These are phyloP conservation scores for Nigrospora oryzae DNA, from an alignment of 2,329 filamentous ascomycete species.

Conservation along the genomic window DNA sequence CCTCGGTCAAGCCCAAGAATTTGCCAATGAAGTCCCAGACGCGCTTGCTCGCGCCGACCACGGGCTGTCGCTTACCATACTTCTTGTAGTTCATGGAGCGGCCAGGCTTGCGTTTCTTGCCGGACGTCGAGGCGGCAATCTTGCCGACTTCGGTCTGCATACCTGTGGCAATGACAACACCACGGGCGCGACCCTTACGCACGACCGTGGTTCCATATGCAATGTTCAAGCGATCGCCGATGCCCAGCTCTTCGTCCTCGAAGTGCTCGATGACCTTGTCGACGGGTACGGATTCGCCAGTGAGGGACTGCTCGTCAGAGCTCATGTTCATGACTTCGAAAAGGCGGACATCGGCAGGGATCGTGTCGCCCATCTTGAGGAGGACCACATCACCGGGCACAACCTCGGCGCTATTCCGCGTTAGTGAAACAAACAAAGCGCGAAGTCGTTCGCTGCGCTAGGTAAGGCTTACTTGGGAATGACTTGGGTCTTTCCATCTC, in stretches of 20 bases:
- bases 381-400: slow-evolving; percentile 65
- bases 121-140: slow-evolving; percentile 50
- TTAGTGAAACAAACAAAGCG: slow-evolving; percentile 4
- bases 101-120: slow-evolving; percentile 46
- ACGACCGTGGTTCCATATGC: slow-evolving; percentile 68
- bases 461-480: slow-evolving; percentile 43
- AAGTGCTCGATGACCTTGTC: slow-evolving; percentile 53
- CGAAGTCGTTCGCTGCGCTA: not conserved
- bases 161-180: slow-evolving; percentile 64
- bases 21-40: slow-evolving; percentile 42
- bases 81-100: slow-evolving; percentile 45
- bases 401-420: slow-evolving; percentile 42
- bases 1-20: slow-evolving; percentile 54
- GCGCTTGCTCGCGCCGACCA: slow-evolving; percentile 37
- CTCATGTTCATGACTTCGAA: slow-evolving; percentile 71
- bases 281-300: slow-evolving; percentile 67
- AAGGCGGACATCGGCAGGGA: slow-evolving; percentile 64
- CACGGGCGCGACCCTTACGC: slow-evolving; percentile 63
- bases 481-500: slow-evolving; percentile 48
- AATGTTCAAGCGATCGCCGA: slow-evolving; percentile 67
- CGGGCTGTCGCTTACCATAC: slow-evolving; percentile 40
- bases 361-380: slow-evolving; percentile 63
- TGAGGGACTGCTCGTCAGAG: slow-evolving; percentile 71
- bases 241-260: slow-evolving; percentile 48
- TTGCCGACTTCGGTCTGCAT: slow-evolving; percentile 65